Evolutionary conservation across 2,329 filamentous ascomycete genomes (phyloP).

Genomic region (Rutstroemia sp.): DNA sequence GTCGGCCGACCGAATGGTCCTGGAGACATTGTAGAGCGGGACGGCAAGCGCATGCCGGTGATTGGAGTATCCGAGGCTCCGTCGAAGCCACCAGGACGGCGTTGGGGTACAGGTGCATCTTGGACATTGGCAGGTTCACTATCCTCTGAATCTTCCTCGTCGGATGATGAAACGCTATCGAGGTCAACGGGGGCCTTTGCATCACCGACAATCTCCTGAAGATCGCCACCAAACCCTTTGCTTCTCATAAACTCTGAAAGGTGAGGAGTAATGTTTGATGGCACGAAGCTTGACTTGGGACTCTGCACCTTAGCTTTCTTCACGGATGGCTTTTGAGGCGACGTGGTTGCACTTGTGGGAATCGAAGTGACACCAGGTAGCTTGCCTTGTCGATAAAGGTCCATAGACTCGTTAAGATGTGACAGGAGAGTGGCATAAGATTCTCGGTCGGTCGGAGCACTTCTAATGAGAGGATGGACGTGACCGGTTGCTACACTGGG

Average conservation of each 20-base stretch:
- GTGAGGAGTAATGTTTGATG: conserved; percentile 54
- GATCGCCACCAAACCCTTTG: conserved; percentile 53
- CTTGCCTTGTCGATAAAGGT: conserved; percentile 44
- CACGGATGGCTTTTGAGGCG: conserved; percentile 14
- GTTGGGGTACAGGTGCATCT: conserved; percentile 27
- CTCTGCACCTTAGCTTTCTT: conserved; percentile 25
- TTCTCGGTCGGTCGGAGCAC: conserved; percentile 46
- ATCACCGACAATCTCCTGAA: conserved; percentile 53
- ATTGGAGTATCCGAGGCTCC: conserved; percentile 29
- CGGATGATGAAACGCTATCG: conserved; percentile 41
- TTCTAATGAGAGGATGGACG: conserved; percentile 55
- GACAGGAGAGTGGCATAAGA: conserved; percentile 43
- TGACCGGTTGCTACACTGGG: conserved; percentile 35
- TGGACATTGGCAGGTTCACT: conserved; percentile 31
- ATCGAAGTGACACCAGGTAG: conserved; percentile 41
- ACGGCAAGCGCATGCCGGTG: conserved; percentile 49
- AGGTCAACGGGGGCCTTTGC: conserved; percentile 47
- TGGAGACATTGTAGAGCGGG: conserved; percentile 48
- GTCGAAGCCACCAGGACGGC: conserved; percentile 29
- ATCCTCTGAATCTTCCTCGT: conserved; percentile 47
- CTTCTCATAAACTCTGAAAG: conserved; percentile 58
- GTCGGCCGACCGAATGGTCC: conserved; percentile 39
- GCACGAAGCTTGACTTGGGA: conserved; percentile 36
- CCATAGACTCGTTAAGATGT: conserved; percentile 47
- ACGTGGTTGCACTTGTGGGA: conserved; percentile 30